Evolutionary conservation across 805 yeast species (phyloP), one percentile per base, ranked within the genome.

Genomic region (Kazachstania viticola): DNA sequence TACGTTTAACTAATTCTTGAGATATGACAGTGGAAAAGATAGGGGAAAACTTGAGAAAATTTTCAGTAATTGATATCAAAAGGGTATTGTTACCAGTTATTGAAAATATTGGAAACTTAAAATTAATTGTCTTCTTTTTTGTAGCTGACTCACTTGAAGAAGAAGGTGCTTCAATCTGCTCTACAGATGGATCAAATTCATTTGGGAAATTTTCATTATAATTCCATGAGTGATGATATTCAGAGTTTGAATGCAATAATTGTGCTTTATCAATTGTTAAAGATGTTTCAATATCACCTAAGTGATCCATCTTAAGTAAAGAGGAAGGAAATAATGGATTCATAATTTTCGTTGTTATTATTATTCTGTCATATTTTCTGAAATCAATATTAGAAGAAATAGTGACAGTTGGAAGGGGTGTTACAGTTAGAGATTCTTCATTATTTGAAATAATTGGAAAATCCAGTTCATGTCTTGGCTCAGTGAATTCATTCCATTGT

Each of bases 381-480:
- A 42, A 36, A 25, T 46, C 37, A 6, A 46, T 15, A 6, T 31
- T 18, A 1, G 27, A 16, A 12, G 46, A 40, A 3, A 63, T 34
- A 1, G 36, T 25, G 0, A 62, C 48, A 13, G 35, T 33, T 5
- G 69, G 68, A 17, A 61, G 36, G 6, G 51, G 40, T 7, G 41
- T 36, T 19, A 25, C 17, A 29, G 49, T 51, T 24, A 51, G 32
- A 4, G 54, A 46, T 17, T 42, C 55, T 9, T 39, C 40, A 32
- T 49, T 41, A 3, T 32, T 33, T 1, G 44, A 33, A 9, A 40
- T 35, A n/a, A 40, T 28, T 4, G 55, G 49, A 3, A 45, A 39
- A 34, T 63, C 68, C 25, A 70, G 39, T 14, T 60, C 51, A 48
- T 69, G 75, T 39, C 75, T 64, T 21, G 74, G 71, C 17, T 59